Base-by-base conservation (phyloP, 371 early-diverging fungal genomes). In the Circinella minor region DNA sequence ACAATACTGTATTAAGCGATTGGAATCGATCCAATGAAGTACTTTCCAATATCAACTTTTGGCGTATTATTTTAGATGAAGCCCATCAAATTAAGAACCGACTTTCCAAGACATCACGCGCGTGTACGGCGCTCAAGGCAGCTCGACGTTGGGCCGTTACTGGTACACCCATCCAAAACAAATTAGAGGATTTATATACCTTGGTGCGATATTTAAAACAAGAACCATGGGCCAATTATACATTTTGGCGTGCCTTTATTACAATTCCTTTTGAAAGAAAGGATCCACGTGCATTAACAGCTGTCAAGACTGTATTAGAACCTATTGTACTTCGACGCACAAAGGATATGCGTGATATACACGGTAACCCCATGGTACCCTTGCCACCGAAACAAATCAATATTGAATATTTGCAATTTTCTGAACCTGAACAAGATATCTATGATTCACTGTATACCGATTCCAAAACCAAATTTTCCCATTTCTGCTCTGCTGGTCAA, bases 181-280 rank as follows among this genome's bases (percentile, higher is more conserved):
- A 92, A 68, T 72, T 94, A 13, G 89, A 86, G 66, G 97, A 97
- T 76, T 74, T 97, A 8, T 97, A 86, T 82, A 86, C 95, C 6
- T 78, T 97, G 10, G 87, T 96, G 0, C 86, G 89, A 46, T 97
- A 94, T 72, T 81, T 97, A 18, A 86, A 86, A 36, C 77, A 90
- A 15, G 88, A 90, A 55, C 95, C 94, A 15, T 93, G 91, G 84
- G 66, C 86, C 20, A 84, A 86, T 48, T 87, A 81, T 57, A 79
- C 82, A 4, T 89, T 88, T 63, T 93, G 92, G 92, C 81, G 83
- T 7, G 76, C 88, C 4, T 89, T 87, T 57, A 85, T 93, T 27
- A 81, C 90, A 3, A 63, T 88, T 1, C 93, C 94, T 0, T 89
- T 93, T 67, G 83, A 83, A 57, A 85, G 78, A 47, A 81, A 85